Base-by-base conservation (phyloP, 345 rosid species). In the Syzygium aromaticum region DNA sequence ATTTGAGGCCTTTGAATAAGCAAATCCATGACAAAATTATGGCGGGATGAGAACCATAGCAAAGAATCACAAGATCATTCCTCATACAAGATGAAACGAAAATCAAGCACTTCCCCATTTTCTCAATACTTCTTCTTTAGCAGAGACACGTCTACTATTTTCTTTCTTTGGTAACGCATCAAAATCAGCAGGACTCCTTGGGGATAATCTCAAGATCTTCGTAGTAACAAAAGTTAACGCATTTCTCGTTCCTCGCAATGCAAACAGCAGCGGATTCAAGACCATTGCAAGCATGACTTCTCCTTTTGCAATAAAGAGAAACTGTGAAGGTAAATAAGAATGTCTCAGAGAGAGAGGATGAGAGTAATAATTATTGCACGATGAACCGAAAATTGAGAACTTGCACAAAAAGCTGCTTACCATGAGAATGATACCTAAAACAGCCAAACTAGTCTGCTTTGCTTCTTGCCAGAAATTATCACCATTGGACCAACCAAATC, bases 81-180 rank as follows among this genome's bases (percentile, higher is more conserved):
- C 21, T 25, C 89, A 88, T 87, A 90, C 46, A 84, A 46, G 85
- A 89, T 40, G 80, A 57, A 49, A 77, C 46, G 21, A 53, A 8
- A 59, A 84, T 95, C 88, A 97, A 87, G 90, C 89, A 54, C 93
- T 95, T 90, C 97, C 98, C 98, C 98, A 97, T 92, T 97, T 97
- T 86, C 91, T 94, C 84, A 94, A 56, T 83, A 96, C 96, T 87
- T 89, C 92, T 80, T 97, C 98, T 92, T 95, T 96, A 85, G 99
- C 98, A 85, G 98, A 94, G 87, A 89, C 92, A 53, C n/a, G 86
- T 86, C 33, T 84, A 57, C 16, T 82, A 83, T 73, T 92, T 87
- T 90, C 93, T 53, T 92, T 92, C 88, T 89, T 91, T 30, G 92
- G 87, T 28, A 49, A 33, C 86, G 87, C 91, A 83, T 25, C 61